Base-by-base conservation (phyloP, 2,329 filamentous ascomycete species). In the Clarireedia paspali region DNA sequence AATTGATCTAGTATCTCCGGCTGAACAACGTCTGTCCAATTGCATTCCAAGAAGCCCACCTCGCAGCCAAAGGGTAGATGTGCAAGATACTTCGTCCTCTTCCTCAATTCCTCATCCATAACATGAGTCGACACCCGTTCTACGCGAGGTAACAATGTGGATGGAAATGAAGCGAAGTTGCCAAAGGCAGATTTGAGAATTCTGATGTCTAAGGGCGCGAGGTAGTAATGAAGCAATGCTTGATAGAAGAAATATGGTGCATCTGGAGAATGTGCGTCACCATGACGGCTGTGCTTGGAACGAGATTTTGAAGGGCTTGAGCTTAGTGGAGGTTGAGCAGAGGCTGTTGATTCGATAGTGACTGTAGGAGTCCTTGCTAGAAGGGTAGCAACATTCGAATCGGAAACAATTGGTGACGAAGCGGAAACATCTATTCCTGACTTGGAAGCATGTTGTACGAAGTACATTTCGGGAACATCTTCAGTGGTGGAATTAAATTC, bases 21-120 rank as follows among this genome's bases (percentile, higher is more conserved):
- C 2, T 74, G 72, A 14, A 89, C 84, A 1, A 85, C 78, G 64
- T 88, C 85, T 1, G 83, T 85, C 86, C 86, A 89, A 65, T 89
- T 85, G 63, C 86, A 89, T 70, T 89, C 86, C 2, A 89, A 71
- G 63, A 89, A 89, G 47, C 74, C 81, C 20, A 89, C 84, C 67
- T 89, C 85, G 66, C 84, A 88, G 10, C 86, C 86, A 63, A 85
- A 81, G 0, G 86, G 86, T 6, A 89, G 73, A 68, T 89, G 86
- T 1, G 79, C 78, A 6, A 89, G 74, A 60, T 89, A 89, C 68
- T 87, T 89, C 39, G 83, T 79, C 52, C 84, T 77, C 67, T 84
- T 87, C 40, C 85, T 77, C 20, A 89, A 69, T 36, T 89, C 85
- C 63, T 88, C 84, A 61, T 89, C 85, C 42, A 89, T 78, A 27